Evolutionary conservation across 2,329 filamentous ascomycete species (phyloP).

Genomic region (Aspergillus sp.): DNA sequence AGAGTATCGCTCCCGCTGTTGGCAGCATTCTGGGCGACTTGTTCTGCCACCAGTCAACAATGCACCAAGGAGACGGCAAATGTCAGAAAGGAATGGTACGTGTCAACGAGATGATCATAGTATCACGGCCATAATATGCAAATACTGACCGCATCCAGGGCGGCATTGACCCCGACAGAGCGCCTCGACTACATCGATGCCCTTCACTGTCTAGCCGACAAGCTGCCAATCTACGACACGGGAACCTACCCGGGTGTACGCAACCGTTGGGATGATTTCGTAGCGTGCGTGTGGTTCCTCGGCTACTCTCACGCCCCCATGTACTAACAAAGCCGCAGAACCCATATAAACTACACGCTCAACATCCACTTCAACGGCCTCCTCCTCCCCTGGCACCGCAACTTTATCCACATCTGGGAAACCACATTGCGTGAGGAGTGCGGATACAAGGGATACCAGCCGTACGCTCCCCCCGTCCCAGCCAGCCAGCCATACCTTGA

Average conservation of each 20-base stretch:
- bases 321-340: background rate
- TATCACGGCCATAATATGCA: too few species aligned
- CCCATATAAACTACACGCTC: constrained; percentile 1
- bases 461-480: background rate
- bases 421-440: background rate
- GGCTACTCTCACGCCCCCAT: background rate
- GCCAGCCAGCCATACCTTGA: too few species aligned
- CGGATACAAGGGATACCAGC: background rate
- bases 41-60: too few species aligned
- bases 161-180: background rate
- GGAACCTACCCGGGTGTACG: background rate
- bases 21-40: too few species aligned
- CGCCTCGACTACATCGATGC: constrained; percentile 1
- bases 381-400: background rate
- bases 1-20: too few species aligned
- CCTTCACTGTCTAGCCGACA: background rate
- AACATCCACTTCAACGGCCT: background rate
- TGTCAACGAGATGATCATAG: too few species aligned
- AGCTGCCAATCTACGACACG: background rate
- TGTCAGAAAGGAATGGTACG: too few species aligned
- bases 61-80: too few species aligned
- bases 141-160: too few species aligned
- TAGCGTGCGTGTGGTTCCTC: background rate
- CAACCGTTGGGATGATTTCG: constrained; percentile 1
- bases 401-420: background rate